phyloP scores from a whole-genome alignment of 2,329 filamentous ascomycete species.

The Parafenestella ontariensis region DNA sequence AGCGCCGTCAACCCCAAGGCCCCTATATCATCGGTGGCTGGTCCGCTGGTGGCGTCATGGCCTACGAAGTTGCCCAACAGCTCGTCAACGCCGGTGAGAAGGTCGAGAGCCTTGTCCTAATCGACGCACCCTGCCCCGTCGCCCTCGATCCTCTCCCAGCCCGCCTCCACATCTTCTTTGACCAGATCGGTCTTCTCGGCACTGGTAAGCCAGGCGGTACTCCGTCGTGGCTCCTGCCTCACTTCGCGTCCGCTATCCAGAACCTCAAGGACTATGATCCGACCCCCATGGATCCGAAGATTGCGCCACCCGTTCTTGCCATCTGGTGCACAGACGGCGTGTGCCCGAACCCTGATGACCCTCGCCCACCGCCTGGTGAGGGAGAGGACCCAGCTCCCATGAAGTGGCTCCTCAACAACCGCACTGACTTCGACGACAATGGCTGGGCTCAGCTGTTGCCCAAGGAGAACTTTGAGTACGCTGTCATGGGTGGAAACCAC shows the following conservation, averaged over 20 bases:
- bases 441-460: conserved; percentile 73
- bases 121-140: conserved; percentile 62
- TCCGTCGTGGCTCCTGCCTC: conserved; percentile 75
- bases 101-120: conserved; percentile 59
- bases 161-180: conserved; percentile 74
- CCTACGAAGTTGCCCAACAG: conserved; percentile 59
- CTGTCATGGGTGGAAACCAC: conserved; percentile 75
- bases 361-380: conserved; percentile 68
- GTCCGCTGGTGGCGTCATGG: conserved; percentile 64
- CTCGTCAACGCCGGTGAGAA: conserved; percentile 57
- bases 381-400: conserved; percentile 61
- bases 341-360: conserved; percentile 70
- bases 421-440: conserved; percentile 74
- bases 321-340: conserved; percentile 80
- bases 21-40: conserved; percentile 63
- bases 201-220: conserved; percentile 66
- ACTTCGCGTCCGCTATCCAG: conserved; percentile 73
- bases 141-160: conserved; percentile 58
- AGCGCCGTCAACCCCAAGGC: conserved; percentile 71
- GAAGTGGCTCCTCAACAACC: conserved; percentile 75
- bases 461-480: conserved; percentile 66
- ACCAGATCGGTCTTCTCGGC: conserved; percentile 73
- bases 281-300: conserved; percentile 65
- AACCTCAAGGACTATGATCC: conserved; percentile 74
- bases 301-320: conserved; percentile 67